phyloP scores from a whole-genome alignment of 805 yeast genomes.

The Saturnispora saitoi region DNA sequence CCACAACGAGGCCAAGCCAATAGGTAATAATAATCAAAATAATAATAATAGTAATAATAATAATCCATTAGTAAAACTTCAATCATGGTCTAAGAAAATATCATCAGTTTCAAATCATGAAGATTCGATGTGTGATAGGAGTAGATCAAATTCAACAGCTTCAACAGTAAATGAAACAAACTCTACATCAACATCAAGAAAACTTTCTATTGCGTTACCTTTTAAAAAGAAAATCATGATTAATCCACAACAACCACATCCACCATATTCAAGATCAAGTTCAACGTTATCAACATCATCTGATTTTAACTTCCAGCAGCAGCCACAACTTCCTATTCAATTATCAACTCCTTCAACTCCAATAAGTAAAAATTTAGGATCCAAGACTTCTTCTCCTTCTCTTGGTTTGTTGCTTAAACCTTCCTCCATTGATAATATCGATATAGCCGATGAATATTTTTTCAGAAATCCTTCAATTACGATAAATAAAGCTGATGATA shows the following conservation, averaged over 20 bases:
- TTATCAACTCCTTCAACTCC: background rate
- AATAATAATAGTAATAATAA: background rate
- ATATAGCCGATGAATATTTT: constrained; percentile 23
- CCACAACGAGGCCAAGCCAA: too few relatives aligned
- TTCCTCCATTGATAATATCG: constrained; percentile 4
- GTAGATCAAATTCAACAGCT: constrained; percentile 1
- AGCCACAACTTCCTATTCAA: background rate
- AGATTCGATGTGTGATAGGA: background rate
- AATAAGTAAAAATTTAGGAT: background rate
- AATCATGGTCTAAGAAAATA: background rate
- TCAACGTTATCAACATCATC: background rate
- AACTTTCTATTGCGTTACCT: constrained; percentile 1
- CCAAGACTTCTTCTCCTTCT: background rate
- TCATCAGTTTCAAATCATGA: background rate
- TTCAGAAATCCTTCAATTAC: constrained; percentile 11
- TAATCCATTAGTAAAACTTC: background rate
- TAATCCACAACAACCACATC: background rate
- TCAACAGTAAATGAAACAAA: background rate
- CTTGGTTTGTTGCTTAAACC: background rate
- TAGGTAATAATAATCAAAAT: too few relatives aligned
- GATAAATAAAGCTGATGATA: background rate
- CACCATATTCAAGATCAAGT: background rate
- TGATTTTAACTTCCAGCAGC: background rate
- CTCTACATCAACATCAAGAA: constrained; percentile 3
- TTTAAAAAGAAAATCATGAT: background rate